Evolutionary conservation across 768 basidiomycete genomes (phyloP), one percentile per base, ranked within the genome.

Genomic region (Gloeostereum incarnatum): DNA sequence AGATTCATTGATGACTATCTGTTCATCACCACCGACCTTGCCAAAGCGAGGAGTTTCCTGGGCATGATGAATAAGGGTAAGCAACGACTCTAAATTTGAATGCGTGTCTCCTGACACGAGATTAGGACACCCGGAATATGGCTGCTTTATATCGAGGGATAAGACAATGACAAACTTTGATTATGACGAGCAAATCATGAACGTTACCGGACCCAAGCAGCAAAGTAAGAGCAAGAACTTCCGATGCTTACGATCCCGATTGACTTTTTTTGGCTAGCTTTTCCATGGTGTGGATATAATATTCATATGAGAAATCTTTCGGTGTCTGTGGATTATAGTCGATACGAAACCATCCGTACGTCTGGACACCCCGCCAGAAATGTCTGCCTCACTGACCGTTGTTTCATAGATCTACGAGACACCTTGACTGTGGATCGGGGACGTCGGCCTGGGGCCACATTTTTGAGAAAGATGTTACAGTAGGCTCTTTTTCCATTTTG

Each of bases 1-100:
- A 72, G 96, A 42, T 69, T 91, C 41, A 78, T 94, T n/a, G 96
- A 99, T 50, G 96, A 99, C 53, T 99, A 97, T 54, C 61, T 98
- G 30, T 83, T 87, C 45, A 68, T 99, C 39, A 88, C 91, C 3
- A 81, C 87, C 2, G 71, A 68, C 38, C 57, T 58, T 2, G 31
- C 47, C 5, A 71, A 71, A 46, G 94, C 94, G 0, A 60, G 49
- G 33, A 60, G 59, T 0, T 99, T 96, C 54, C 57, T 97, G 31
- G 57, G 69, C 11, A 69, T 68, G 49, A 96, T 99, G 90, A 64
- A 73, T 18, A 54, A 70, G 55, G 91, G 87, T 78, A 35, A 8
- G 53, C 22, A 30, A 19, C 13, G 1, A 7, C n/a, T n/a, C n/a
- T 7, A 11, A 8, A 18, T 34, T 7, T 19, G 5, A 25, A 9